Evolutionary conservation across 257 asterid genomes (phyloP), one percentile per base, ranked within the genome.

Genomic region (Craterostigma plantagineum): DNA sequence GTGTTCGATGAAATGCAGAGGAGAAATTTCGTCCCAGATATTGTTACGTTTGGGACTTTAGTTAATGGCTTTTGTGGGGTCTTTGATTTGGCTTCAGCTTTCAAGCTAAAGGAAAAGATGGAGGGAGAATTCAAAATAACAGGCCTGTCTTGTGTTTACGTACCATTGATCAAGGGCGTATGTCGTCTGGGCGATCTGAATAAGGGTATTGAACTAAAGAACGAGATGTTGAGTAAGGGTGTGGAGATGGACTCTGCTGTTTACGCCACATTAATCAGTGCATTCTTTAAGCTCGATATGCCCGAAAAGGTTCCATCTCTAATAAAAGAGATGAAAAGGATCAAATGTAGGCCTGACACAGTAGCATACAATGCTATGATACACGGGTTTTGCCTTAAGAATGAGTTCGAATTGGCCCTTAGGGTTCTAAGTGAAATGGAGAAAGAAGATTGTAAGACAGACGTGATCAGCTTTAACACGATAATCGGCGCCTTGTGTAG

Each of bases 1-100:
- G 38, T 71, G 75, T 79, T 71, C 15, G 83, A 59, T 47, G 95
- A 60, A 69, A 79, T 83, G 93, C 64, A 27, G 10, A 62, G 16
- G 11, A 65, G 70, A 66, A 70, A 81, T 35, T 33, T 69, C 39
- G 44, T 36, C 58, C 92, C 92, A 2, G 67, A 74, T 65, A 76
- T 68, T 56, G 73, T 74, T 38, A 73, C 87, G 0, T 76, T 73
- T 16, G 92, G 87, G 57, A 79, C 91, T 54, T 34, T 83, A 65
- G 73, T 76, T 52, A 72, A 67, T 8, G 73, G 85, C 40, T 61
- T 73, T 27, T 76, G 84, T 16, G 38, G 37, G 30, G 67, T 63
- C 43, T 54, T 45, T 0, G 65, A 64, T 27, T 40, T 73, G 52
- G 60, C 38, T 0, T 49, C 42, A 30, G 95, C 81, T 33, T 54